These are phyloP conservation scores for Ampelomyces quisqualis DNA, from an alignment of 2,329 filamentous ascomycete genomes.

Conservation along the genomic window DNA sequence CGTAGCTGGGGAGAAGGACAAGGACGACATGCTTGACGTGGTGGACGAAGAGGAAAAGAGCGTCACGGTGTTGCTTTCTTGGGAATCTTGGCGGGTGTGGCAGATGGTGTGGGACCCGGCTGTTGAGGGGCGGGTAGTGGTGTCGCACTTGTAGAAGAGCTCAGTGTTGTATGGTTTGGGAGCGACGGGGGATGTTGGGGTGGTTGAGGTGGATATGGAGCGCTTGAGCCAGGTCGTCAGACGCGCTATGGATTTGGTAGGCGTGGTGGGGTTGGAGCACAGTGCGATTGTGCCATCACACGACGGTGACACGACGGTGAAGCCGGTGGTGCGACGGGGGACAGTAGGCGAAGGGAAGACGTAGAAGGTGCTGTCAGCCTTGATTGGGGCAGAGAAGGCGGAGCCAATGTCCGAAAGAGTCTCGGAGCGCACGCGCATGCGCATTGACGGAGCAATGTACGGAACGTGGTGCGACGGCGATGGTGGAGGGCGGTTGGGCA, in stretches of 20 bases:
- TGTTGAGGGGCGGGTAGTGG: slow-evolving; percentile 23
- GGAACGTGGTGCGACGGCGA: slow-evolving; percentile 47
- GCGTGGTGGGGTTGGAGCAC: slow-evolving; percentile 41
- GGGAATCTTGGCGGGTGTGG: slow-evolving; percentile 35
- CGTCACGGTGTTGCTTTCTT: slow-evolving; percentile 34
- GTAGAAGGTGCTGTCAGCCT: slow-evolving; percentile 19
- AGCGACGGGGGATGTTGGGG: slow-evolving; percentile 16
- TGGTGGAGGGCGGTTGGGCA: slow-evolving; percentile 31
- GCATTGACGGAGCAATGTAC: slow-evolving; percentile 50
- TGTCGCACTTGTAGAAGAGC: slow-evolving; percentile 38
- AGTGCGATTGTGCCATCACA: slow-evolving; percentile 25
- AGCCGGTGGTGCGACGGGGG: slow-evolving; percentile 20
- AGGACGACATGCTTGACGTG: no score
- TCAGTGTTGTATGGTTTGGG: slow-evolving; percentile 11
- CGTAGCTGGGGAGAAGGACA: no score
- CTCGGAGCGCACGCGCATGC: slow-evolving; percentile 49
- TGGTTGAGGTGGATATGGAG: slow-evolving; percentile 27
- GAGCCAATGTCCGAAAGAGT: slow-evolving; percentile 53
- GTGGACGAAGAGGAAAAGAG: slow-evolving; percentile 23
- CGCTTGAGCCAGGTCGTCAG: slow-evolving; percentile 41
- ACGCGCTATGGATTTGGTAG: slow-evolving; percentile 38
- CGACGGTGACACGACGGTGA: slow-evolving; percentile 29
- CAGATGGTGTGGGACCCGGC: slow-evolving; percentile 22
- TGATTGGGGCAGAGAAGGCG: slow-evolving; percentile 47
- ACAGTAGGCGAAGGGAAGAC: slow-evolving; percentile 8